Base-by-base conservation (phyloP, 2,329 filamentous ascomycete species). In the Phyllosticta citrichinensis region DNA sequence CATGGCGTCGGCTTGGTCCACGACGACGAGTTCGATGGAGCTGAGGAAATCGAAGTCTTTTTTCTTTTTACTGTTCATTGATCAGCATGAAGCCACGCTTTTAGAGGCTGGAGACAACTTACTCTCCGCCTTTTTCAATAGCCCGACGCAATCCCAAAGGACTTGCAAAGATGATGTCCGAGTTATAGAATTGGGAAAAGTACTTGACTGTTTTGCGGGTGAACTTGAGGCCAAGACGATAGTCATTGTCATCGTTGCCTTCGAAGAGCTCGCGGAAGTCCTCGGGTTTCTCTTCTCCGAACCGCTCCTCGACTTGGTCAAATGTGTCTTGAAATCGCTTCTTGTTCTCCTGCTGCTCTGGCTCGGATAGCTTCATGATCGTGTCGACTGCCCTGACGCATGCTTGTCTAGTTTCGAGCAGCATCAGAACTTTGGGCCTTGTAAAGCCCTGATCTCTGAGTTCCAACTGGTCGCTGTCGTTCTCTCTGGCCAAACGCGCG, bases 161-260 rank as follows among this genome's bases (percentile, higher is more conserved):
- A 66, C 91, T 96, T 22, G 91, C 91, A 59, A 99, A 81, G 60
- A 99, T 90, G 65, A 99, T 91, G 71, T 99, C 94, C 10, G 92
- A 96, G 72, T 88, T 93, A 79, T 97, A 97, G 73, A 99, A 99
- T 64, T 91, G 88, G 0, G 93, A 83, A 76, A 96, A 99, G 72
- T 89, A 94, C 73, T 97, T 97, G 70, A 97, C 81, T 0, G 91
- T 96, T 75, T 97, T 97, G 63, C 94, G 85, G 0, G 94, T 97
- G 72, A 99, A 95, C 74, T 97, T 99, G 70, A 99, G 75, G n/a
- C 93, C 94, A 1, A 97, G 79, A 2, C 93, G 86, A 77, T 97
- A 99, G 83, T 95, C 94, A 75, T 99, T 94, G 71, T 97, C 94
- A 71, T 96, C 91, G 71, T 97, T 97, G 62, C 94, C 94, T 63